A percentile compares a stretch with the other conserved stretches of the same genome.
Evolutionary conservation across 257 asterid genomes (phyloP).

Genomic region (Anisodus tanguticus): DNA sequence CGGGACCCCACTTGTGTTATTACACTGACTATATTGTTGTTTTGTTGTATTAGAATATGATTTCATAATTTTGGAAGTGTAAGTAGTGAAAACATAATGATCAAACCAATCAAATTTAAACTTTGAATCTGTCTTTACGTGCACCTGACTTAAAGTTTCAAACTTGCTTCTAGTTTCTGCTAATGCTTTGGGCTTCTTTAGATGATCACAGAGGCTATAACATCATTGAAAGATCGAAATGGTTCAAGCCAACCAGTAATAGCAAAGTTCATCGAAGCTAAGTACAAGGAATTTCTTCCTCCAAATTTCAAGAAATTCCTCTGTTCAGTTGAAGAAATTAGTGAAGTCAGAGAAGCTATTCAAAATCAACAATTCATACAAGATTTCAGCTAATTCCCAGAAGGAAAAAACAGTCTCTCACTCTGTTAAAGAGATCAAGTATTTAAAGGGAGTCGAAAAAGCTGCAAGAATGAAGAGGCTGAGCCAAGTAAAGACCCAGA

Average conservation of each 20-base stretch:
- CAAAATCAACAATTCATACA: conserved; percentile 58
- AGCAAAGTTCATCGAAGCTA: conserved; percentile 55
- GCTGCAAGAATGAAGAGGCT: conserved; percentile 53
- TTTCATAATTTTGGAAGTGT: no score
- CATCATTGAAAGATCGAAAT: conserved; percentile 56
- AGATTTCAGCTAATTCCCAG: conserved; percentile 32
- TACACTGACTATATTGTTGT: no score
- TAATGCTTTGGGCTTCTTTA: conserved; percentile 13
- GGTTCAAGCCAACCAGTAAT: conserved; percentile 71
- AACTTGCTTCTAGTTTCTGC: background rate
- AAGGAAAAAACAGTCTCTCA: background rate
- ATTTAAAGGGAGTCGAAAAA: conserved; percentile 35
- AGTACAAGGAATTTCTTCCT: conserved; percentile 52
- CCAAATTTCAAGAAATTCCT: conserved; percentile 54
- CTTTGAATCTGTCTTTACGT: background rate
- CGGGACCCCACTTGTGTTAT: no score
- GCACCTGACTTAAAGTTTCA: no score
- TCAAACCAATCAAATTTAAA: background rate
- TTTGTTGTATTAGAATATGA: no score
- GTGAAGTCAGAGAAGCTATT: conserved; percentile 54
- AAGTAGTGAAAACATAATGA: no score
- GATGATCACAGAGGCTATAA: conserved; percentile 69
- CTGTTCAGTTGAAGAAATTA: conserved; percentile 54
- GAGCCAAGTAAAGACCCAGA: conserved; percentile 66
- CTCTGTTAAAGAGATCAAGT: background rate